Evolutionary conservation across 495 filamentous ascomycete species (phyloP).

Genomic region (Acidiella bohemica): DNA sequence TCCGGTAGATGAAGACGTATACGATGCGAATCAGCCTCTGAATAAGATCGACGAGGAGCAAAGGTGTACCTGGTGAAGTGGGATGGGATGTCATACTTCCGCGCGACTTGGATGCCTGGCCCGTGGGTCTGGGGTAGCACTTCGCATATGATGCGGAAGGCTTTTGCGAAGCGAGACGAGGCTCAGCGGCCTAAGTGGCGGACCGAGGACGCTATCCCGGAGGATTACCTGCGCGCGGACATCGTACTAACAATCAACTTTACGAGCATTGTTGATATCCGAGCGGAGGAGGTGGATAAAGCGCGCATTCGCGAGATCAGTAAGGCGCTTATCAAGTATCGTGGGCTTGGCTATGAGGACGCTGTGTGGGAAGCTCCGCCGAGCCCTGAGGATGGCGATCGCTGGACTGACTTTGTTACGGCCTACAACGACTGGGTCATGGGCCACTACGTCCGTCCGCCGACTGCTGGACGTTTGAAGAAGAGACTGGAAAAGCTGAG

Average conservation of each 20-base stretch:
- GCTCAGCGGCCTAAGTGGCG: slow-evolving; percentile 52
- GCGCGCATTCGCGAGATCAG: slow-evolving; percentile 53
- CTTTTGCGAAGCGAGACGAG: slow-evolving; percentile 59
- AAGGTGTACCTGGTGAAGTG: slow-evolving; percentile 91
- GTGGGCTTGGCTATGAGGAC: slow-evolving; percentile 90
- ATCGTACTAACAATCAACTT: slow-evolving; percentile 74
- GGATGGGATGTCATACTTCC: slow-evolving; percentile 62
- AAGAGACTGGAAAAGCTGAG: slow-evolving; percentile 50
- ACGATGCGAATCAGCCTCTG: slow-evolving; percentile 34
- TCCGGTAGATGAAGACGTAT: slow-evolving; percentile 41
- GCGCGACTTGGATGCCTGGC: slow-evolving; percentile 72
- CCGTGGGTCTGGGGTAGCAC: slow-evolving; percentile 79
- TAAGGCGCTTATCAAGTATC: slow-evolving; percentile 72
- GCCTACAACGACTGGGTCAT: slow-evolving; percentile 78
- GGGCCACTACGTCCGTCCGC: slow-evolving; percentile 53
- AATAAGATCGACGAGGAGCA: slow-evolving; percentile 52
- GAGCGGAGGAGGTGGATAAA: slow-evolving; percentile 46
- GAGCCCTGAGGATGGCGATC: slow-evolving; percentile 43
- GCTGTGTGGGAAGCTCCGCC: slow-evolving; percentile 81
- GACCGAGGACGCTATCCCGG: slow-evolving; percentile 65
- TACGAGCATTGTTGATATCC: slow-evolving; percentile 38
- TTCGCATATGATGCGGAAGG: slow-evolving; percentile 45
- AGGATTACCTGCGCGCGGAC: slow-evolving; percentile 72
- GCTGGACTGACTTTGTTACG: slow-evolving; percentile 66
- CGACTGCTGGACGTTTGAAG: slow-evolving; percentile 39